These are phyloP conservation scores for Rhodotorula sp. DNA, from an alignment of 1,284 basidiomycete species.

Conservation along the genomic window DNA sequence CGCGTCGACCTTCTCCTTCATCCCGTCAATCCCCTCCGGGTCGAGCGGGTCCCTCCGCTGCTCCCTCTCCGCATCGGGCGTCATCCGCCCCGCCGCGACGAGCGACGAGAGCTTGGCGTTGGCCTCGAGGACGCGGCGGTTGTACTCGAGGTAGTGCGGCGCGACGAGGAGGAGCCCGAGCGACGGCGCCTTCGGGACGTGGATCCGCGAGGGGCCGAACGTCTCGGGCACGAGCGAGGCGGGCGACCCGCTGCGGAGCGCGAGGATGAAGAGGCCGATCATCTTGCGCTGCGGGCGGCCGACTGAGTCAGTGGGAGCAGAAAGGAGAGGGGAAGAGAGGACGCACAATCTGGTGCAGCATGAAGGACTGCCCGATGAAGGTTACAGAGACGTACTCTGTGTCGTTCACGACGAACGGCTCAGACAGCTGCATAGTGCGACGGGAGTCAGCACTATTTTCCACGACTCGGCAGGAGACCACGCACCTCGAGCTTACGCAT, in stretches of 20 bases:
- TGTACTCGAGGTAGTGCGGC: conserved; percentile 83
- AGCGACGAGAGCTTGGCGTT: conserved; percentile 56
- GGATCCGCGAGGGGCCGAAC: conserved; percentile 68
- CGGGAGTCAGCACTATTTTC: fast-evolving
- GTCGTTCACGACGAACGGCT: conserved; percentile 79
- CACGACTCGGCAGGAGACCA: not conserved
- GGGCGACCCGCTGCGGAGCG: conserved; percentile 73
- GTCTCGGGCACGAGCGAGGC: conserved; percentile 64
- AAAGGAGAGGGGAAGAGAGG: conserved; percentile 36
- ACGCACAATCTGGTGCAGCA: conserved; percentile 82
- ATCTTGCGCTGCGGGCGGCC: conserved; percentile 82
- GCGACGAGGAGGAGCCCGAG: conserved; percentile 92
- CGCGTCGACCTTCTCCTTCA: conserved; percentile 60
- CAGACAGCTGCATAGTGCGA: conserved; percentile 60
- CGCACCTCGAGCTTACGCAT: conserved; percentile 82
- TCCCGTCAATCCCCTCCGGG: conserved; percentile 57
- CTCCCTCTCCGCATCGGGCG: conserved; percentile 32
- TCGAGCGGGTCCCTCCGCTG: conserved; percentile 60
- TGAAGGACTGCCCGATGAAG: conserved; percentile 97
- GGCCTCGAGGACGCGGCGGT: conserved; percentile 61
- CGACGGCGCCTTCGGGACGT: conserved; percentile 94
- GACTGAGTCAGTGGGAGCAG: not conserved
- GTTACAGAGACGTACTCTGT: conserved; percentile 95
- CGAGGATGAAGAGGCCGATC: conserved; percentile 83
- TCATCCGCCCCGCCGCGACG: conserved; percentile 17